phyloP scores from a whole-genome alignment of 768 basidiomycete species.

The Leccinum rimulosum region DNA sequence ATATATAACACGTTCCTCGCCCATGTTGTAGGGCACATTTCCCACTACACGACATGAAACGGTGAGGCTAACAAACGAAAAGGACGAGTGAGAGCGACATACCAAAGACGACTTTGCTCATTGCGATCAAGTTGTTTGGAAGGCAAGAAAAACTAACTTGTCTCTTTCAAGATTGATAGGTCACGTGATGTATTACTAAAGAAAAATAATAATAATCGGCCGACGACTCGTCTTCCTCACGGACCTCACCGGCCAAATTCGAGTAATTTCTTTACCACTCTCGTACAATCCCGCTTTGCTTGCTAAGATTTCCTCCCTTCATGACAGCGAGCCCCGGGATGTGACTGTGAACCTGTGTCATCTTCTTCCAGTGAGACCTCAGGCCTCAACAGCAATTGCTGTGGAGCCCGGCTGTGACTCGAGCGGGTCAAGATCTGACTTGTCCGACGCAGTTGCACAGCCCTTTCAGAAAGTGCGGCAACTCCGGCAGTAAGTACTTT shows the following conservation, averaged over 20 bases:
- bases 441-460: no score
- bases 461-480: no score
- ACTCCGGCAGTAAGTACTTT: no score
- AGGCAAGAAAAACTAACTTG: not conserved
- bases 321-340: not conserved
- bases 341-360: not conserved
- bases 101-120: slow-evolving; percentile 80
- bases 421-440: no score
- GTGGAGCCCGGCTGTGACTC: not conserved
- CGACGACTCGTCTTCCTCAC: not conserved
- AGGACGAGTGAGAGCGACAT: slow-evolving; percentile 18
- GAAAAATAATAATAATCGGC: not conserved
- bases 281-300: not conserved
- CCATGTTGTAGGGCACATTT: slow-evolving; percentile 90
- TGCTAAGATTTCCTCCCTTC: no score
- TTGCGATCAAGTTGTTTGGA: slow-evolving; percentile 15
- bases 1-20: slow-evolving; percentile 46
- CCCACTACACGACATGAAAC: slow-evolving; percentile 49
- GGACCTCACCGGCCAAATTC: not conserved
- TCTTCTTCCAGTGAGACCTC: not conserved
- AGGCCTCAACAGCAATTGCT: not conserved
- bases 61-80: not conserved
- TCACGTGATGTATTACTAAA: not conserved
- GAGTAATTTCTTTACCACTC: slow-evolving; percentile 4
- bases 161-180: not conserved